Conservation (phyloP, 495 filamentous ascomycete genomes). For the Aspergillus carlsbadensis region DNA sequence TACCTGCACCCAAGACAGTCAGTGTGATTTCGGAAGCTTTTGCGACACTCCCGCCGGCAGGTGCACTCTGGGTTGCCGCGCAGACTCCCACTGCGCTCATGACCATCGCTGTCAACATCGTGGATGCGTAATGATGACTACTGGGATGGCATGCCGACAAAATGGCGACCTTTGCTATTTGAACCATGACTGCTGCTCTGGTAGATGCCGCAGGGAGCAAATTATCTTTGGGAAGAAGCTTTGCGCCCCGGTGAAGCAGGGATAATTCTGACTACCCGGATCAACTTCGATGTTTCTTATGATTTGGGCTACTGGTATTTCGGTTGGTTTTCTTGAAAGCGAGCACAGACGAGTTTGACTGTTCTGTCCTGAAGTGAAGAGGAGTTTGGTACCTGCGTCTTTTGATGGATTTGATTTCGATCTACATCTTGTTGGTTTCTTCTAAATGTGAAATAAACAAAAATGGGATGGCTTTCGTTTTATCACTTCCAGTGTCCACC, state of each 20-base stretch:
- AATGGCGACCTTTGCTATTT: conserved; percentile 1
- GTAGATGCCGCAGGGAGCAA: conserved; percentile 3
- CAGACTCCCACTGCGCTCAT: conserved; percentile 3
- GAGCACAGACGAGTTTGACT: no score
- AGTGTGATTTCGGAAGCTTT: not conserved
- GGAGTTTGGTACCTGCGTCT: no score
- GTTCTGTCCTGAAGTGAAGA: no score
- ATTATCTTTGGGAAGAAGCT: not conserved
- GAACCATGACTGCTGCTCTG: conserved; percentile 17
- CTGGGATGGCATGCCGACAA: not conserved
- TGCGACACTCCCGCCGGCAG: not conserved
- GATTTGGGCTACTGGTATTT: no score
- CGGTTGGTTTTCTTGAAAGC: no score
- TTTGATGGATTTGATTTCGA: no score
- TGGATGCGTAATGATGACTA: not conserved
- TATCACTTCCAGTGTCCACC: no score
- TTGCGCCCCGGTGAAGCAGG: not conserved
- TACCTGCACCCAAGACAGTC: not conserved
- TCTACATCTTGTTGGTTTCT: no score
- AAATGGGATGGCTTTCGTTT: no score
- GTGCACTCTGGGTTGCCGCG: conserved; percentile 2
- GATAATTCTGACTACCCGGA: not conserved
- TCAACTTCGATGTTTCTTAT: no score
- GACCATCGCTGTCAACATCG: conserved; percentile 7
- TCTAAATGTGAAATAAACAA: no score